These are phyloP conservation scores for Alternaria hordeiaustralica DNA, from an alignment of 2,329 filamentous ascomycete species.

Conservation along the genomic window DNA sequence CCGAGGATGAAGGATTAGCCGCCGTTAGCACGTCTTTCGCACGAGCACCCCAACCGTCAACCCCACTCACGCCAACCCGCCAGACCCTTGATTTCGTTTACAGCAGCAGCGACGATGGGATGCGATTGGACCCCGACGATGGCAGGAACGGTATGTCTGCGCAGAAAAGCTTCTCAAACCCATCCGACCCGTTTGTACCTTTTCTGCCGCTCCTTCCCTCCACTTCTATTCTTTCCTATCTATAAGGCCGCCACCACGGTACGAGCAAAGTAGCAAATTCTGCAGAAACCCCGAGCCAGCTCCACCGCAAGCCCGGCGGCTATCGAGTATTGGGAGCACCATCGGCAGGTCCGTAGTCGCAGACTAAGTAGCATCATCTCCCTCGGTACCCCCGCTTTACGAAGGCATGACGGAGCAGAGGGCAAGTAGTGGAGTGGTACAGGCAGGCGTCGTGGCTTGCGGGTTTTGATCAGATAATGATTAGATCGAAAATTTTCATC, in stretches of 20 bases:
- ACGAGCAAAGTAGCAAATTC: background rate
- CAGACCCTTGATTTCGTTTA: background rate
- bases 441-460: conserved; percentile 1
- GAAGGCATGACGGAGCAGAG: conserved; percentile 1
- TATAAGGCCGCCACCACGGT: conserved; percentile 4
- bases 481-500: conserved; percentile 38
- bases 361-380: background rate
- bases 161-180: background rate
- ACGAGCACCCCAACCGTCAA: background rate
- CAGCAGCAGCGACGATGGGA: background rate
- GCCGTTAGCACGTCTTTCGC: background rate
- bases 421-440: background rate
- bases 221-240: background rate
- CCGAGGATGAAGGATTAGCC: background rate
- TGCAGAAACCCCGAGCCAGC: background rate
- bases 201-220: background rate
- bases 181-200: background rate
- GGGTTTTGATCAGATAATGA: conserved; percentile 36
- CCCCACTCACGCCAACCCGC: background rate
- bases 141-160: background rate
- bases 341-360: conserved; percentile 3
- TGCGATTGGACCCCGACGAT: background rate
- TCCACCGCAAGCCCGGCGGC: background rate
- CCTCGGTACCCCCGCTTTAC: background rate
- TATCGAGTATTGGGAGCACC: background rate